Evolutionary conservation across 2,329 filamentous ascomycete species (phyloP).

Genomic region (Colletotrichum cereale): DNA sequence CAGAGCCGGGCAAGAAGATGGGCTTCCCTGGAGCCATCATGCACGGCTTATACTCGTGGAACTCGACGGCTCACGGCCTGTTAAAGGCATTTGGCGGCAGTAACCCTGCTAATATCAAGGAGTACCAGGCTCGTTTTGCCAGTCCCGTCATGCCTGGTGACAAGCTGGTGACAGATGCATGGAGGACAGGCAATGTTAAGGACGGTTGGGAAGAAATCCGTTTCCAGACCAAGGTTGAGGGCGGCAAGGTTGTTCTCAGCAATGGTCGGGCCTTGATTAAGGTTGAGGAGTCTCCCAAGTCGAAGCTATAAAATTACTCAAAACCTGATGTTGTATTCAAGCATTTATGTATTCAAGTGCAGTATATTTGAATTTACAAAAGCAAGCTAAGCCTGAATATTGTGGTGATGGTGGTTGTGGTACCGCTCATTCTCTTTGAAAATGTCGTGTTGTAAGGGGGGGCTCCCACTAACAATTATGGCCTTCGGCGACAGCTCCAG

Average conservation of each 20-base stretch:
- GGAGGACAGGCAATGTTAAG: conserved; percentile 78
- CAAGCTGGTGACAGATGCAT: conserved; percentile 84
- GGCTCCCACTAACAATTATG: conserved; percentile 34
- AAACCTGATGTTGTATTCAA: not conserved
- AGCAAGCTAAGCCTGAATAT: too few species aligned
- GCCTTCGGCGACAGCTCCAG: conserved; percentile 8
- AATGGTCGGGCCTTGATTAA: conserved; percentile 87
- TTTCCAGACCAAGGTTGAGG: conserved; percentile 82
- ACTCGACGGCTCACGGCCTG: conserved; percentile 79
- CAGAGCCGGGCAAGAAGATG: conserved; percentile 88
- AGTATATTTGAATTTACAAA: not conserved
- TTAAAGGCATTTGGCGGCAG: conserved; percentile 80
- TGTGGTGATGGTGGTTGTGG: not conserved
- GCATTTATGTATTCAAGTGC: not conserved
- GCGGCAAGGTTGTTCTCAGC: conserved; percentile 86
- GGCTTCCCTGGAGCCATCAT: conserved; percentile 91
- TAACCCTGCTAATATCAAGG: conserved; percentile 84
- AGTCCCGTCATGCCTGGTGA: conserved; percentile 87
- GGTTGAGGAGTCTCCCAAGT: conserved; percentile 67
- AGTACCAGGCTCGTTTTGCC: conserved; percentile 91
- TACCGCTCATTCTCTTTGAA: not conserved
- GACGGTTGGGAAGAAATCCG: conserved; percentile 83
- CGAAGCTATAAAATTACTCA: conserved; percentile 67
- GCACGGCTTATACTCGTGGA: conserved; percentile 91
- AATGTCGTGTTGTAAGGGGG: not conserved